phyloP scores from a whole-genome alignment of 2,329 filamentous ascomycete genomes.

The Saccharata proteae region DNA sequence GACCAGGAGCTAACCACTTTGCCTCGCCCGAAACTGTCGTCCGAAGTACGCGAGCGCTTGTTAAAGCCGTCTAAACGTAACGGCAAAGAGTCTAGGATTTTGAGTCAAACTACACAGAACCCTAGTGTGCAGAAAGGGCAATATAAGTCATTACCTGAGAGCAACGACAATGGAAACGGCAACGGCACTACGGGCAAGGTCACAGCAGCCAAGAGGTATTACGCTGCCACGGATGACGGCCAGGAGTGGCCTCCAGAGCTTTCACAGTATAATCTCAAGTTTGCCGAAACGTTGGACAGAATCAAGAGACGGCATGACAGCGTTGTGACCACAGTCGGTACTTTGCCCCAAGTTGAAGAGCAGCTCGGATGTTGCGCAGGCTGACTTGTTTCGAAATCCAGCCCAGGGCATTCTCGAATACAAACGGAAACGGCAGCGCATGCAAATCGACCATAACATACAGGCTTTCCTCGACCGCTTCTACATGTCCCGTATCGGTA shows the following conservation, averaged over 20 bases:
- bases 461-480: conserved; percentile 97
- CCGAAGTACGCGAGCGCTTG: conserved; percentile 68
- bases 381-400: conserved; percentile 6
- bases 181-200: conserved; percentile 39
- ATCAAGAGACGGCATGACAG: conserved; percentile 96
- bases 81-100: conserved; percentile 51
- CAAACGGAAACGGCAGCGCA: conserved; percentile 88
- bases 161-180: conserved; percentile 29
- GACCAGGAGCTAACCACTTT: conserved; percentile 80
- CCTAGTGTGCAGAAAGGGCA: conserved; percentile 79
- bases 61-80: conserved; percentile 50
- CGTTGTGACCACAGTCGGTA: conserved; percentile 82
- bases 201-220: conserved; percentile 58
- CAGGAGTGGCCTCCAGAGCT: conserved; percentile 89
- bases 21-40: conserved; percentile 61
- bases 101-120: conserved; percentile 77
- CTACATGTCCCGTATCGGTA: conserved; percentile 99
- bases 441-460: conserved; percentile 97
- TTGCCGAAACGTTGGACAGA: conserved; percentile 75
- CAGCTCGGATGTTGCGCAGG: not conserved
- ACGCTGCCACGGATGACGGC: conserved; percentile 79
- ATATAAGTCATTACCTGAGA: conserved; percentile 46
- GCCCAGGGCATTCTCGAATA: conserved; percentile 97
- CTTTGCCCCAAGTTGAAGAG: conserved; percentile 3
- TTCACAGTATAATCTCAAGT: conserved; percentile 84